Base-by-base conservation (phyloP, 2,329 filamentous ascomycete species). In the Hypoxylon sp. region DNA sequence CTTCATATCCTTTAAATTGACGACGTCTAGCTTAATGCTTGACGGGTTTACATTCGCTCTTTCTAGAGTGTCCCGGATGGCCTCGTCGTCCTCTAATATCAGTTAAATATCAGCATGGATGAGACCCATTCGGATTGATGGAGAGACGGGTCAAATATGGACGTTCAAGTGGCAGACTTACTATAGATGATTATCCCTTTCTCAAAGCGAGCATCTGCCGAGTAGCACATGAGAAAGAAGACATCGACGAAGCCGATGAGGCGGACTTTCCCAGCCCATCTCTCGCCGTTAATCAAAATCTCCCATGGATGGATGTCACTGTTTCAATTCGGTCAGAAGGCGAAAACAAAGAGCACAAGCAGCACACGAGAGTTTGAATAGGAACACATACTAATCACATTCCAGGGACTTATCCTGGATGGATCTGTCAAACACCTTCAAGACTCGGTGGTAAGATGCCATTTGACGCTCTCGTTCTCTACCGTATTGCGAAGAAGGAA, bases 231-330 rank as follows among this genome's bases (percentile, higher is more conserved):
- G 38, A 79, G 72, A 55, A 77, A 78, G 62, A 78, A 77, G 2
- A 75, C 71, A 53, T 78, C 77, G 28, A 79, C 75, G 50, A 79
- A 79, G 6, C 76, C 77, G n/a, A 79, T 70, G n/a, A 79, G 69
- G 23, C 76, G 76, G 41, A 78, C 61, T 63, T 75, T 78, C 13
- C 77, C 77, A n/a, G 72, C 69, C 75, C 74, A 78, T 36, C 72
- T 67, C 52, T 78, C 69, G 5, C 69, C 72, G 64, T 79, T 75
- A 49, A 79, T 73, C 23, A 74, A 64, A 25, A 78, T 74, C n/a
- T 79, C 76, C 77, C 76, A 79, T 1, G 76, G 76, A 59, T 79
- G 75, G 49, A 79, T 75, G 51, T 78, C 76, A 53, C 76, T 79
- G 49, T 64, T 56, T 2, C 23, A 17, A n/a, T 5, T 32, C 17